Evolutionary conservation across 2,329 filamentous ascomycete genomes (phyloP).

Genomic region (Sphaerulina populicola): DNA sequence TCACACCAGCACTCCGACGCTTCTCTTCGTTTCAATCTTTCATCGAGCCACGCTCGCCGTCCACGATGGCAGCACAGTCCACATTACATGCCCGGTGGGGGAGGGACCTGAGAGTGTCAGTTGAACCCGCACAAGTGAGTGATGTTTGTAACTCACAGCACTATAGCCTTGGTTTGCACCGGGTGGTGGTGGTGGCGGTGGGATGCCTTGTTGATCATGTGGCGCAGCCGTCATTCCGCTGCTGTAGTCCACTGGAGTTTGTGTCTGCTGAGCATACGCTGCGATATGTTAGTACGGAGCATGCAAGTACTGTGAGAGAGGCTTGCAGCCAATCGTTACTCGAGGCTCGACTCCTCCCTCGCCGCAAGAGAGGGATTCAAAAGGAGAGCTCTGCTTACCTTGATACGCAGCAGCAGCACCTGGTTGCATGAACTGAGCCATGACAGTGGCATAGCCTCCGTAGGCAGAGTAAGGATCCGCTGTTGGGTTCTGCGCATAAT

Average conservation of each 20-base stretch:
- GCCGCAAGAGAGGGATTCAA: no score
- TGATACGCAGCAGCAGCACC: background rate
- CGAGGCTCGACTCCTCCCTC: no score
- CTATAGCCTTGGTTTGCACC: constrained; percentile 5
- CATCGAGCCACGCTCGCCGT: no score
- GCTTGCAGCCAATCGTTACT: background rate
- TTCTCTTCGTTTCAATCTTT: background rate
- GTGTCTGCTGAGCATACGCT: constrained; percentile 2
- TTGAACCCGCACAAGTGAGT: background rate
- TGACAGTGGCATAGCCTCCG: constrained; percentile 54
- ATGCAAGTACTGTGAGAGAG: background rate
- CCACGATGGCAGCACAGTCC: no score
- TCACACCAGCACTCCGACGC: background rate
- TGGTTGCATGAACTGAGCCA: constrained; percentile 20
- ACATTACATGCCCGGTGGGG: constrained; percentile 4
- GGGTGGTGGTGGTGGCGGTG: constrained; percentile 1
- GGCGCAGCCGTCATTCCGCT: constrained; percentile 3
- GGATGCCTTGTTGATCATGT: constrained; percentile 1
- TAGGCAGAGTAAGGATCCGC: constrained; percentile 83
- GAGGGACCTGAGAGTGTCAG: constrained; percentile 3
- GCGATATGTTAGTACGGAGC: background rate
- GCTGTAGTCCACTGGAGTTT: constrained; percentile 5
- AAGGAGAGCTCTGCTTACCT: background rate
- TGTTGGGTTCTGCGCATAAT: constrained; percentile 76
- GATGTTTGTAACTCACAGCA: background rate